Percentiles rank a stretch among this genome's conserved stretches.
Evolutionary conservation across 139 green algal species (phyloP).

Genomic region (Tetraselmis chui): DNA sequence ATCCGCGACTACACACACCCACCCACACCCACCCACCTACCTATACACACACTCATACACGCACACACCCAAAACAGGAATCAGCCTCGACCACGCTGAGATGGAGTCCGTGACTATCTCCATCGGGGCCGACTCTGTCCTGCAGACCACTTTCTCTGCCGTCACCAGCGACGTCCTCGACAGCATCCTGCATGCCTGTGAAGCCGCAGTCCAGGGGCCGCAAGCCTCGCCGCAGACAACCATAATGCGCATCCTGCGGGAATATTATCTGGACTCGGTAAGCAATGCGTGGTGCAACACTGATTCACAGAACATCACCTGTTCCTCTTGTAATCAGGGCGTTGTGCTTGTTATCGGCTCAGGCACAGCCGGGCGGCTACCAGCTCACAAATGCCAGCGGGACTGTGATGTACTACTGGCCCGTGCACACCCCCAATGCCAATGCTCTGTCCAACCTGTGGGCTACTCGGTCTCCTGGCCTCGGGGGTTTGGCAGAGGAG

Average conservation of each 20-base stretch:
- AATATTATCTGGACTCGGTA: not conserved
- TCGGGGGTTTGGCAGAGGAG: not conserved
- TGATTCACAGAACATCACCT: no score
- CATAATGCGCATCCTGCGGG: not conserved
- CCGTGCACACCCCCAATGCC: not conserved
- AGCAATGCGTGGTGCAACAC: no score
- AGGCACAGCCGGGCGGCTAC: not conserved
- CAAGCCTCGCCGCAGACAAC: not conserved
- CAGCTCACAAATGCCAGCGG: not conserved
- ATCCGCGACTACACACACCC: no score
- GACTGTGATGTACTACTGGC: not conserved
- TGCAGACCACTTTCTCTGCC: not conserved
- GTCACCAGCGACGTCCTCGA: not conserved
- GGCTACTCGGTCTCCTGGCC: not conserved
- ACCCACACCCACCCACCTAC: no score
- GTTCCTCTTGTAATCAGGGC: no score
- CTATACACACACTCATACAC: no score
- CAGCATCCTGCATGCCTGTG: not conserved
- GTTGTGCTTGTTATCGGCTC: not conserved
- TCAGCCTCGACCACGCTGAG: not conserved
- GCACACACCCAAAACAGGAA: no score
- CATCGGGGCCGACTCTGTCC: not conserved
- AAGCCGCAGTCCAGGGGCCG: not conserved
- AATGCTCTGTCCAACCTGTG: not conserved
- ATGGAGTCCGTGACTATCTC: not conserved